Evolutionary conservation across 257 asterid species (phyloP), one percentile per base, ranked within the genome.

Genomic region (Paulownia fortunei): DNA sequence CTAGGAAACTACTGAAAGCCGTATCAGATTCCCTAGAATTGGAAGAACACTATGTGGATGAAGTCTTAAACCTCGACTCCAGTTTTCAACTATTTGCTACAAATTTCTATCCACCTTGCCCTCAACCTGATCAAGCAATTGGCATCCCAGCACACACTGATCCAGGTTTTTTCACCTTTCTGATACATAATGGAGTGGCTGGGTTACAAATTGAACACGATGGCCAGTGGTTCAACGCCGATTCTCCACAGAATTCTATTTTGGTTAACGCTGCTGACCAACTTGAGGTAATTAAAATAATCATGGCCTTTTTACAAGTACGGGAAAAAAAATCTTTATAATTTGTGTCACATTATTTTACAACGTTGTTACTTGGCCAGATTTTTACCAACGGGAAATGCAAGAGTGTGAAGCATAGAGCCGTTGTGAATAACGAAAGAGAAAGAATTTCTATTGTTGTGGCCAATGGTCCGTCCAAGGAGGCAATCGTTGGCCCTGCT

Each of bases 381-480:
- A 68, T 71, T 10, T 69, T 77, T 32, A n/a, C n/a, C n/a, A n/a
- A n/a, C 4, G 85, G 85, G 64, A 82, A 42, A 27, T 82, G 62
- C 80, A 77, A 77, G 73, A 78, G 82, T 21, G 82, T 67, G 11
- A 58, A 32, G 69, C 85, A 82, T 32, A 47, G 85, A 44, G 85
- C 85, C 0, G 72, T 72, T 0, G 76, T 77, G 74, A 82, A 77
- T 8, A 47, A 52, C 15, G 9, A 70, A 26, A 23, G 7, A 41
- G 69, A 66, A 6, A 78, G 85, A 36, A 77, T 82, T 27, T 86
- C 92, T 1, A 8, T 88, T 4, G 89, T 58, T 21, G 3, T 84
- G n/a, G 64, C 86, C 2, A 86, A 82, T 15, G 91, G 92, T 42
- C 91, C 92, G 6, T 76, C 88, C 0, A 76, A 60, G 16, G 91